A percentile compares a stretch with the other conserved stretches of the same genome.
Evolutionary conservation across 257 asterid genomes (phyloP).

Genomic region (Gentiana dahurica): DNA sequence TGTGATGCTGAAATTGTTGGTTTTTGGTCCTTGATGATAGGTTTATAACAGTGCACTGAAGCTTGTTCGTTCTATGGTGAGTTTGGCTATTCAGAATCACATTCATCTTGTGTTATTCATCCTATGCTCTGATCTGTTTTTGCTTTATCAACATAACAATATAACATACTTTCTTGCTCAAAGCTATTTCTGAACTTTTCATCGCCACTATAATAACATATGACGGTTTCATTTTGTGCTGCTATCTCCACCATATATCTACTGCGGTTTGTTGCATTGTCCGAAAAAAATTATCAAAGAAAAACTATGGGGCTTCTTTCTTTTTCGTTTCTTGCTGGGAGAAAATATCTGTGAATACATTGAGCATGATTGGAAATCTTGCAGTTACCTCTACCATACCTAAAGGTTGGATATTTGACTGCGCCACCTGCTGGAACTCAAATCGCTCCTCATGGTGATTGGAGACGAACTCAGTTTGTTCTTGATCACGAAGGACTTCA

Average conservation of each 20-base stretch:
- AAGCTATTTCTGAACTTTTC: background rate
- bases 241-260: no score
- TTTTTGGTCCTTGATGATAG: slow-evolving; percentile 33
- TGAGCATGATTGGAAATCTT: slow-evolving; percentile 22
- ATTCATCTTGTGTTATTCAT: background rate
- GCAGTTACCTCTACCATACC: slow-evolving; percentile 94
- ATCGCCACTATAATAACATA: no score
- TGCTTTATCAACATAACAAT: background rate
- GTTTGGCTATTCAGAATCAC: slow-evolving; percentile 1
- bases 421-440: slow-evolving; percentile 91
- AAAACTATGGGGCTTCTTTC: no score
- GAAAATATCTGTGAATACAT: slow-evolving; percentile 1
- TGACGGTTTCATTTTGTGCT: no score
- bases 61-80: slow-evolving; percentile 97
- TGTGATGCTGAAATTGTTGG: slow-evolving; percentile 3
- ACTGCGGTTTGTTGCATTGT: no score
- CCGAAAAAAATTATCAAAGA: no score
- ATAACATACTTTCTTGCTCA: background rate
- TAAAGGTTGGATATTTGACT: slow-evolving; percentile 82
- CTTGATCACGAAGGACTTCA: slow-evolving; percentile 85
- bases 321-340: background rate
- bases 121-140: background rate
- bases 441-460: slow-evolving; percentile 89
- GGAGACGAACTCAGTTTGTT: slow-evolving; percentile 80
- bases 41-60: slow-evolving; percentile 94